Base-by-base conservation (phyloP, 108 stramenopile genomes). In the Cyclostephanos tholiformis region DNA sequence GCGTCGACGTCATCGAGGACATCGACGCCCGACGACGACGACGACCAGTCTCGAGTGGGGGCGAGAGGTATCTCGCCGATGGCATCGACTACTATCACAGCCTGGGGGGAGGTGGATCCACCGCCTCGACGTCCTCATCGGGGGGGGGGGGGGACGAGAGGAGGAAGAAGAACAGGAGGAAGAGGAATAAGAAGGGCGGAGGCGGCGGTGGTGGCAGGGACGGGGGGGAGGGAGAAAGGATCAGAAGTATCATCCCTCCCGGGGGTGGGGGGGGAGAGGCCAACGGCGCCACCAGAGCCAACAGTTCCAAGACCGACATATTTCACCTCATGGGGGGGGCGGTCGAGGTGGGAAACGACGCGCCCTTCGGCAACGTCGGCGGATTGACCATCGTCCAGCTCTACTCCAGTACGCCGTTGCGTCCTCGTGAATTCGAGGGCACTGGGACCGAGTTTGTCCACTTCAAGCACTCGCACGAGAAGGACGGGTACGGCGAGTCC, bases 371-470 rank as follows among this genome's bases (percentile, higher is more conserved):
- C 13, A 41, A 41, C 9, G 44, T 0, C 14, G 16, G 16, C 14
- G 44, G 16, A 14, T 14, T 46, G 44, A 46, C 44, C 14, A 16
- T 46, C 44, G 44, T 46, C 14, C 53, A 55, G 5, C 4, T 55
- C 4, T 55, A 55, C 25, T 26, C 23, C 53, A 73, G 72, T 55
- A 69, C 66, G 17, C 79, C 79, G 38, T 49, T 67, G 25, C 52
- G 69, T 26, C 79, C 79, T 17, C 72, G 79, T 0, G 50, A 69
- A 25, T 80, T 69, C 38, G 10, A 27, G 3, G 67, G 55, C 12
- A 48, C 44, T 0, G 79, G 73, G 46, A 82, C 80, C 10, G 74
- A 65, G 51, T 82, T 52, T 51, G 19, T 82, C 35, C 80, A 82
- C 46, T 71, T 67, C 56, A 82, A 82, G 46, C 39, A 75, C 56